These are phyloP conservation scores for Cercophora sp. DNA, from an alignment of 495 filamentous ascomycete genomes.

Conservation along the genomic window DNA sequence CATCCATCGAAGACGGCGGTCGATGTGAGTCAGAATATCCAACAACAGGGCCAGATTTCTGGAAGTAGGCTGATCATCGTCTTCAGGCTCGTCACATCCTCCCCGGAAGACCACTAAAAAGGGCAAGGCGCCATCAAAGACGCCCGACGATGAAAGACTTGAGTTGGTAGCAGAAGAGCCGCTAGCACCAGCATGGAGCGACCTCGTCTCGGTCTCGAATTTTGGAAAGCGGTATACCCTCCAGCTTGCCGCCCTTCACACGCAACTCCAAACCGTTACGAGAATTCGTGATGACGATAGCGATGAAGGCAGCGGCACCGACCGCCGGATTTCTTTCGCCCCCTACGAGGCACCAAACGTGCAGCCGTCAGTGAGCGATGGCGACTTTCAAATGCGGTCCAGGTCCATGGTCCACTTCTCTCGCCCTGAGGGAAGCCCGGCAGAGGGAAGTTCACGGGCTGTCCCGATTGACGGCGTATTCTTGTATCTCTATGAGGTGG, in stretches of 20 bases:
- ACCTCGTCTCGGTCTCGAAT: conserved; percentile 29
- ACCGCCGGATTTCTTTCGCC: conserved; percentile 18
- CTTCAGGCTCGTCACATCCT: conserved; percentile 9
- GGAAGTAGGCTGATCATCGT: conserved; percentile 28
- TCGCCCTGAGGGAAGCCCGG: conserved; percentile 15
- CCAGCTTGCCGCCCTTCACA: conserved; percentile 36
- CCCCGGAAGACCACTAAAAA: conserved; percentile 19
- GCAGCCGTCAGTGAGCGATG: conserved; percentile 24
- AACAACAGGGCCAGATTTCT: too few species aligned
- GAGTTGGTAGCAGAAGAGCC: conserved; percentile 30
- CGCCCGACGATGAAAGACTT: conserved; percentile 10
- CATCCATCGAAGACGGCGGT: conserved; percentile 40
- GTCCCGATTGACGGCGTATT: conserved; percentile 23
- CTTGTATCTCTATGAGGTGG: conserved; percentile 45
- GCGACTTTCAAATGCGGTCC: conserved; percentile 35
- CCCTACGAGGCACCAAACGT: conserved; percentile 27
- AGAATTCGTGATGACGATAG: conserved; percentile 15
- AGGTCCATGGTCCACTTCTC: conserved; percentile 35
- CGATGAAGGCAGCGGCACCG: conserved; percentile 15
- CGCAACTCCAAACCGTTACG: conserved; percentile 20
- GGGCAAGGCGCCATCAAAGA: conserved; percentile 10
- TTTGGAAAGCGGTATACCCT: conserved; percentile 18
- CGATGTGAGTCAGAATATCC: conserved; percentile 37
- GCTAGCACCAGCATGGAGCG: conserved; percentile 41
- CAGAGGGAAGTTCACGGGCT: neutral